phyloP scores from a whole-genome alignment of 805 yeast genomes.

The Kodamaea fukazawae region DNA sequence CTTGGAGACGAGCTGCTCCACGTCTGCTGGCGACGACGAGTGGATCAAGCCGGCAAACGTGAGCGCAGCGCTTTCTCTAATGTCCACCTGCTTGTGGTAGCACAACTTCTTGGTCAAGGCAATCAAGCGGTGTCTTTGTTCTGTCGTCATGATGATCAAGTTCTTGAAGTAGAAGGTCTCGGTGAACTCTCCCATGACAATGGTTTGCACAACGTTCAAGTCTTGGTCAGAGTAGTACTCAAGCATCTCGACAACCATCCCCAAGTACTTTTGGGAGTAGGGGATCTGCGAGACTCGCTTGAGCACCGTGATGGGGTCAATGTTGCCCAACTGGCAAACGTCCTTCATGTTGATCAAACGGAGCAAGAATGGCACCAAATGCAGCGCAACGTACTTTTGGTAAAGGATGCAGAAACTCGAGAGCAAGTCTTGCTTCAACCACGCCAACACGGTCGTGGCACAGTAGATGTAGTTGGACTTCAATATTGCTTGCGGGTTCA shows the following conservation, averaged over 20 bases:
- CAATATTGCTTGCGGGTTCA: slow-evolving; percentile 54
- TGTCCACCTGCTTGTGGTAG: slow-evolving; percentile 65
- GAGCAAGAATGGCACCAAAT: slow-evolving; percentile 69
- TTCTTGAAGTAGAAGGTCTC: slow-evolving; percentile 73
- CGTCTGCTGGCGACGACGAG: slow-evolving; percentile 48
- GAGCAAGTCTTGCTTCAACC: slow-evolving; percentile 53
- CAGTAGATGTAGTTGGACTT: slow-evolving; percentile 61
- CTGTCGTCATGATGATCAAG: slow-evolving; percentile 48
- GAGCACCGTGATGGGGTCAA: slow-evolving; percentile 51
- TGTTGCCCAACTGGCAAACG: slow-evolving; percentile 66
- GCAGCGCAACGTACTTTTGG: slow-evolving; percentile 45
- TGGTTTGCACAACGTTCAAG: slow-evolving; percentile 48
- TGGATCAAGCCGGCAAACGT: slow-evolving; percentile 83
- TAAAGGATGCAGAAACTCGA: slow-evolving; percentile 54
- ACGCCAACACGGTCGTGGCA: slow-evolving; percentile 61
- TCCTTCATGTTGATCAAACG: slow-evolving; percentile 68
- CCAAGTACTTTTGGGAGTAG: slow-evolving; percentile 20
- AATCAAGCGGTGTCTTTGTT: slow-evolving; percentile 51
- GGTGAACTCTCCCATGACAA: slow-evolving; percentile 63
- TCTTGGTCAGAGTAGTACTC: slow-evolving; percentile 32
- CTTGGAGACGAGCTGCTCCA: slow-evolving; percentile 39
- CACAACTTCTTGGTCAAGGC: slow-evolving; percentile 51
- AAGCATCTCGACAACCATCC: slow-evolving; percentile 36
- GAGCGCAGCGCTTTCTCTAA: slow-evolving; percentile 68
- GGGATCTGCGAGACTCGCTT: slow-evolving; percentile 45